Evolutionary conservation across 1,139 yeast genomes (phyloP).

Genomic region (Diutina mesorugosa): DNA sequence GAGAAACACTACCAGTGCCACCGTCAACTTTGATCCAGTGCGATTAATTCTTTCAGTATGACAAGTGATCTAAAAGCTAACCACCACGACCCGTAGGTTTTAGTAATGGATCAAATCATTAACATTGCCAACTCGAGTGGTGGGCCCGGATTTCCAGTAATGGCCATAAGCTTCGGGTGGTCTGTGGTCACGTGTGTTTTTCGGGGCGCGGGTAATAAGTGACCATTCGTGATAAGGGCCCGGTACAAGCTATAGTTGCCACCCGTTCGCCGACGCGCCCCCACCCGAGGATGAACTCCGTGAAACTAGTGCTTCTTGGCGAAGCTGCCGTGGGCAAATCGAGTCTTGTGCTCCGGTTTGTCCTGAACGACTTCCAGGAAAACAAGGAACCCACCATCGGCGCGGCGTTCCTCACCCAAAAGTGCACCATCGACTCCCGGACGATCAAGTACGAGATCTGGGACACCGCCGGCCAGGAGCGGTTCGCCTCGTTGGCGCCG

Average conservation of each 20-base stretch:
- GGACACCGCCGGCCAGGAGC: slow-evolving; percentile 99
- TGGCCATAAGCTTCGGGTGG: no score
- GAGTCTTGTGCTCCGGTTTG: slow-evolving; percentile 83
- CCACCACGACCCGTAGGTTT: no score
- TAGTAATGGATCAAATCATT: no score
- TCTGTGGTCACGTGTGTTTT: not conserved
- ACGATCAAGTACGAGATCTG: slow-evolving; percentile 94
- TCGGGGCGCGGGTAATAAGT: not conserved
- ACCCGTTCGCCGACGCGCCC: not conserved
- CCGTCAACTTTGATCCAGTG: no score
- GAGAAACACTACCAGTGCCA: no score
- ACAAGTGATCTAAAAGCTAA: no score
- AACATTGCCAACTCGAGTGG: no score
- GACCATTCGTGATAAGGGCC: not conserved
- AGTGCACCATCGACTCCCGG: slow-evolving; percentile 81
- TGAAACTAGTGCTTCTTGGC: slow-evolving; percentile 80
- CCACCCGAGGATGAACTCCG: slow-evolving; percentile 24
- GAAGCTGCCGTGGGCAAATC: slow-evolving; percentile 99
- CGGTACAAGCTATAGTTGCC: not conserved
- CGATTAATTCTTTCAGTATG: no score
- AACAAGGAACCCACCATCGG: slow-evolving; percentile 97
- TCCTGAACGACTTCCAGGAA: slow-evolving; percentile 91
- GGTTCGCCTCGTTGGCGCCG: slow-evolving; percentile 94
- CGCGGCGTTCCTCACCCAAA: slow-evolving; percentile 92
- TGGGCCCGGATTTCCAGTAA: no score